phyloP scores from a whole-genome alignment of 495 filamentous ascomycete species.

The Sordaria brevicollis region DNA sequence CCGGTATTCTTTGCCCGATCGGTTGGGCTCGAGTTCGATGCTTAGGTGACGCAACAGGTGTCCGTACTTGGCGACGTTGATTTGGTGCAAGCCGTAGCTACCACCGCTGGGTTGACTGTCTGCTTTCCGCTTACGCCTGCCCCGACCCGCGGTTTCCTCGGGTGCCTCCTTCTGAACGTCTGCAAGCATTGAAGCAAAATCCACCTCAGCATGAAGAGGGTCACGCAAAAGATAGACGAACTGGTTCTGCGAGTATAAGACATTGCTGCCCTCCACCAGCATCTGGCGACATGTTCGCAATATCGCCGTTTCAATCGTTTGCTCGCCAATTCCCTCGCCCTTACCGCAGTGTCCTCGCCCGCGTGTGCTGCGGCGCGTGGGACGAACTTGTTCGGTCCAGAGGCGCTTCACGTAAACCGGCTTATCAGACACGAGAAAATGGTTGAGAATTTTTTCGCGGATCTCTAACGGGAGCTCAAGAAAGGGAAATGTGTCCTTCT shows the following conservation, averaged over 20 bases:
- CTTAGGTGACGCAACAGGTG: constrained; percentile 27
- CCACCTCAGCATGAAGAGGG: neutral
- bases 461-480: constrained; percentile 20
- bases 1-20: constrained; percentile 13
- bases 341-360: neutral
- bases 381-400: constrained; percentile 20
- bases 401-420: constrained; percentile 23
- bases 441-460: constrained; percentile 24
- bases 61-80: constrained; percentile 25
- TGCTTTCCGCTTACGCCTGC: neutral
- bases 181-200: neutral
- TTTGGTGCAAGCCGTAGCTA: neutral
- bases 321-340: neutral
- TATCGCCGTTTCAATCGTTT: constrained; percentile 18
- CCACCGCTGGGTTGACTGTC: neutral
- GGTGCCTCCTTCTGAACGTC: neutral
- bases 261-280: constrained; percentile 15
- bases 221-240: constrained; percentile 33
- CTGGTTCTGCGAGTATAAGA: constrained; percentile 31
- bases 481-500: constrained; percentile 1
- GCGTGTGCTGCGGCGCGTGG: constrained; percentile 5
- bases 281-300: constrained; percentile 19
- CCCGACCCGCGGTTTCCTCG: neutral
- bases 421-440: constrained; percentile 20
- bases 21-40: constrained; percentile 26